Conservation (phyloP, 768 basidiomycete species). For the Leucocoprinus birnbaumii region DNA sequence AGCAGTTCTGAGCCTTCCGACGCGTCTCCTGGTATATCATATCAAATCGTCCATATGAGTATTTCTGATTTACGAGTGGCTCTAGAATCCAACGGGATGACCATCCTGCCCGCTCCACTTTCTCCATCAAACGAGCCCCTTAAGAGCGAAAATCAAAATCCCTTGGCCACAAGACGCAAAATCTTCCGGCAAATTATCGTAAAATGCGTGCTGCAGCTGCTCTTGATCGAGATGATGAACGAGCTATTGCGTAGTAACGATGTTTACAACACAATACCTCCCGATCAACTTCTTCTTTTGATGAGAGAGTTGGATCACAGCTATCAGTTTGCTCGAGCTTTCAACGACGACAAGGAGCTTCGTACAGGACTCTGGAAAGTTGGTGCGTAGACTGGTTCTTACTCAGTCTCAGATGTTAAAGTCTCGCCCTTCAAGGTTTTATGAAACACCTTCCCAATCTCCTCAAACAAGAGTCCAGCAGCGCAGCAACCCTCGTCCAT, state of each 20-base stretch:
- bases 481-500: slow-evolving; percentile 92
- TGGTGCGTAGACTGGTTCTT: slow-evolving; percentile 54
- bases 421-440: slow-evolving; percentile 61
- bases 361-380: slow-evolving; percentile 99
- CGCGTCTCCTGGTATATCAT: slow-evolving; percentile 22
- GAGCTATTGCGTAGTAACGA: slow-evolving; percentile 90
- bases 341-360: slow-evolving; percentile 98
- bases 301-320: slow-evolving; percentile 97
- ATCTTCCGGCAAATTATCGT: slow-evolving; percentile 99
- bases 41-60: background rate
- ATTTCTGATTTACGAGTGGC: background rate
- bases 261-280: slow-evolving; percentile 91
- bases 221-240: slow-evolving; percentile 96
- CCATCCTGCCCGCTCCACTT: slow-evolving; percentile 85
- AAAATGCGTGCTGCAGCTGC: slow-evolving; percentile 95
- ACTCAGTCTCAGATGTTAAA: background rate
- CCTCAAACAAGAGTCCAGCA: slow-evolving; percentile 96
- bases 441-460: slow-evolving; percentile 99
- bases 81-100: slow-evolving; percentile 59
- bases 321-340: slow-evolving; percentile 95
- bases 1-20: slow-evolving; percentile 56
- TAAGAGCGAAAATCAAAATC: slow-evolving; percentile 45
- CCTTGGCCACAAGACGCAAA: slow-evolving; percentile 68
- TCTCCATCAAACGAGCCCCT: slow-evolving; percentile 65
- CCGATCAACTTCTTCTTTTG: slow-evolving; percentile 86